A percentile compares a stretch with the other conserved stretches of the same genome.
phyloP scores from a whole-genome alignment of 805 yeast species.

The Pichia sporocuriosa region DNA sequence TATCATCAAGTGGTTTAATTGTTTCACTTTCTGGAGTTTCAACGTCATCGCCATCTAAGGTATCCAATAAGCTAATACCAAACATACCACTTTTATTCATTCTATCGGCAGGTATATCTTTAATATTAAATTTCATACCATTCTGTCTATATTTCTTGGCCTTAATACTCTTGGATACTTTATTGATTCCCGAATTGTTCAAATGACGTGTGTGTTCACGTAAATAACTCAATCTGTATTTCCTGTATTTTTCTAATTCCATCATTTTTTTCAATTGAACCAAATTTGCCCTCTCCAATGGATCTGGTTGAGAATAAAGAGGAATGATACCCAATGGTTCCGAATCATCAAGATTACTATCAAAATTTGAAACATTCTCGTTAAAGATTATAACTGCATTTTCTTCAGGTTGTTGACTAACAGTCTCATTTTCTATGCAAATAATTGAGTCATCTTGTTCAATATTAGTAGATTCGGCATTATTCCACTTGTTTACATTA shows the following conservation, averaged over 20 bases:
- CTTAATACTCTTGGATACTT: constrained; percentile 7
- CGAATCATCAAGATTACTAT: neutral
- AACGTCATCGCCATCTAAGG: constrained; percentile 13
- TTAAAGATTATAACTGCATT: constrained; percentile 6
- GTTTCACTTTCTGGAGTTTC: constrained; percentile 10
- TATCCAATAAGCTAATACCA: constrained; percentile 15
- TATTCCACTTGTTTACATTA: constrained; percentile 13
- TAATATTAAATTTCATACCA: neutral
- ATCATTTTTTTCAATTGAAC: constrained; percentile 28
- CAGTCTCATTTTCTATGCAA: neutral
- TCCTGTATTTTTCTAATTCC: constrained; percentile 42
- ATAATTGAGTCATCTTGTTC: neutral
- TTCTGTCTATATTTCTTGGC: constrained; percentile 8
- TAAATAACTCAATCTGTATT: constrained; percentile 39
- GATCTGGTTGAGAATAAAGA: constrained; percentile 18
- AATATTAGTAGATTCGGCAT: constrained; percentile 15
- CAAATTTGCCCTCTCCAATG: constrained; percentile 28
- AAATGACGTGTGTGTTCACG: constrained; percentile 28
- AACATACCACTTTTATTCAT: constrained; percentile 24
- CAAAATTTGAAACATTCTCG: constrained; percentile 2
- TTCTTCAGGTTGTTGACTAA: too few relatives aligned
- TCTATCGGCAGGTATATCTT: constrained; percentile 18
- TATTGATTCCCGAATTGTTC: constrained; percentile 6
- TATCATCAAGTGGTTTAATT: constrained; percentile 5
- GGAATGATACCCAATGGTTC: constrained; percentile 5